Base-by-base conservation (phyloP, 768 basidiomycete species). In the Kwoniella dendrophila region DNA sequence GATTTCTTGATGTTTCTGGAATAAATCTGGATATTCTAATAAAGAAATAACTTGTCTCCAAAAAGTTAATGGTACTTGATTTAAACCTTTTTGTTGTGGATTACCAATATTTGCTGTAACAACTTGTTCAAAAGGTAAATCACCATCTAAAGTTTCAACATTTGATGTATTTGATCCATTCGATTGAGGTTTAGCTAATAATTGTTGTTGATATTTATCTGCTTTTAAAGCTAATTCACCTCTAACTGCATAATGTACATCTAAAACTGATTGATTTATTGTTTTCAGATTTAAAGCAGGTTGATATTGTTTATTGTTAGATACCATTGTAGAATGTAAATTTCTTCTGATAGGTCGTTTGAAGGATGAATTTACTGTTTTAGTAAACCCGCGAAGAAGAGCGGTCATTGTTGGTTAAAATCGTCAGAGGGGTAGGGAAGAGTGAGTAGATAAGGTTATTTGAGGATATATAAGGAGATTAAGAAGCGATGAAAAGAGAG, bases 81-180 rank as follows among this genome's bases (percentile, higher is more conserved):
- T 87, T 55, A 99, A 83, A 0, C 93, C 93, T 70, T 87, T 88
- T 80, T 97, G 94, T 80, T 99, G 95, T 0, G 96, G 95, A 75
- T 99, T 98, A 10, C 95, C 95, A 63, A 99, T 99, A 81, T 98
- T 99, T 64, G 92, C 91, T 29, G 86, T 89, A 78, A 96, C 95
- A 79, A 98, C 84, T 70, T 86, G 85, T 77, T 86, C 84, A 80
- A 98, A 99, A 16, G 92, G 92, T 16, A 97, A 83, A 3, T 66
- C 45, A 30, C n/a, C 11, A 34, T 49, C 34, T 8, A 43, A 26
- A 4, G 34, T 54, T 44, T 58, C 47, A 4, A 51, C 49, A 30
- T 51, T 51, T 16, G 44, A 26, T 16, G 38, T 32, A 16, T 40
- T 53, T 6, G 29, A 38, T 45, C 49, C 41, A 3, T 10, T 26